Base-by-base conservation (phyloP, 1,284 basidiomycete species). In the Moesziomyces sp. region DNA sequence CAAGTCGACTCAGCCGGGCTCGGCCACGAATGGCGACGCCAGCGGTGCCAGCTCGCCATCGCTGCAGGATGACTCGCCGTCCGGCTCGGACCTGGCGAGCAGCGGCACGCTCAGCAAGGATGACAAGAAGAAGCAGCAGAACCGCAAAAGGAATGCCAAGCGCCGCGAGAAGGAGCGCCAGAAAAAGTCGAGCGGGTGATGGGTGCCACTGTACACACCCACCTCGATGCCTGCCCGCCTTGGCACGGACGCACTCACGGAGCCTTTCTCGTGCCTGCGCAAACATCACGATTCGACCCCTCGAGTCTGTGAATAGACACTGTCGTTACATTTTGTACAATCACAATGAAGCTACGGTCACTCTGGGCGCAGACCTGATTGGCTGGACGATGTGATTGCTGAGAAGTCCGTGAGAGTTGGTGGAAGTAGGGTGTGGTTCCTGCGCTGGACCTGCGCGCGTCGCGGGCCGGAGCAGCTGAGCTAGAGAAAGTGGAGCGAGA, bases 131-230 rank as follows among this genome's bases (percentile, higher is more conserved):
- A 61, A 57, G 45, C 47, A 52, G 14, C 65, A 68, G 44, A 74
- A 54, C 7, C 63, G 65, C 44, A 74, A 74, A 61, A 74, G 71
- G 71, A 69, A 71, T 40, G 64, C 61, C 19, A 66, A 77, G 46
- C 61, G 62, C 5, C 58, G 62, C 7, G 65, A 77, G 52, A 70
- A 67, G 62, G 60, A 76, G 71, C 65, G 46, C 43, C 58, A 61
- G 54, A 61, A 66, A 21, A 67, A 65, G 64, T 51, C 58, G 19
- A 65, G 51, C 23, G 55, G 49, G 0, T 58, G n/a, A 44, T 6
- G 19, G 3, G 4, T 14, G 26, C 42, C 19, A 33, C 23, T 9
- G n/a, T 8, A 4, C 10, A 9, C 38, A 19, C 11, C 16, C 13
- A 11, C 42, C 19, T 53, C 7, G 21, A 40, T 5, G n/a, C 24